Conservation (phyloP, 2,329 filamentous ascomycete genomes). For the Trichoderma sp. region DNA sequence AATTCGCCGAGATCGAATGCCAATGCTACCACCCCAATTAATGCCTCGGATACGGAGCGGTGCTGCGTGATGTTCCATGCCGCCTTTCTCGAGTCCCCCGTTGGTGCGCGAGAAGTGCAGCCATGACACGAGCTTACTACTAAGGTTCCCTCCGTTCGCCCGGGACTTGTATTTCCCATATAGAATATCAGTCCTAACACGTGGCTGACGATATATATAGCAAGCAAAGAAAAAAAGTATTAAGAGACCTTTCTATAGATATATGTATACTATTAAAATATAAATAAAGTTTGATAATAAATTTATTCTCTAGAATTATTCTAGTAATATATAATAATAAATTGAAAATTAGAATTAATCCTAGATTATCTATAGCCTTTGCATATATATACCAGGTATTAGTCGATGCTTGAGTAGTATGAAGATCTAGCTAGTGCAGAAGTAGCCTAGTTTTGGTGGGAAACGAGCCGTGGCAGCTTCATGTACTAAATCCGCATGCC, state of each 20-base stretch:
- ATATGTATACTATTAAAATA: not conserved
- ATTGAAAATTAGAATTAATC: not conserved
- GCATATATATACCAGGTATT: not conserved
- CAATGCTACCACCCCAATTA: not conserved
- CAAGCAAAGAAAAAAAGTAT: too few species aligned
- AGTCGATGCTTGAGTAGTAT: not conserved
- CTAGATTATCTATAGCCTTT: not conserved
- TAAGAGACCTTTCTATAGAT: too few species aligned
- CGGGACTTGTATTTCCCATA: not conserved
- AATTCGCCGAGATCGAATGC: not conserved
- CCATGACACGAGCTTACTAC: not conserved
- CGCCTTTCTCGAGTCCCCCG: not conserved
- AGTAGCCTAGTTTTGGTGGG: not conserved
- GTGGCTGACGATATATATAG: not conserved
- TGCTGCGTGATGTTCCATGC: not conserved
- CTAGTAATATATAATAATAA: not conserved
- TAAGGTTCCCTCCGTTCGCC: slow-evolving; percentile 2
- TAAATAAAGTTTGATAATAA: not conserved
- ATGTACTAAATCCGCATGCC: not conserved
- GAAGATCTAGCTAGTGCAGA: not conserved
- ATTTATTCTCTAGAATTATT: not conserved
- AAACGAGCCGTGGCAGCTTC: slow-evolving; percentile 7
- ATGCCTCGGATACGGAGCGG: slow-evolving; percentile 10
- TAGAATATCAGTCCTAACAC: too few species aligned
- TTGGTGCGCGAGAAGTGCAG: not conserved